These are phyloP conservation scores for Sclerotinia minor DNA, from an alignment of 2,329 filamentous ascomycete genomes.

Conservation along the genomic window DNA sequence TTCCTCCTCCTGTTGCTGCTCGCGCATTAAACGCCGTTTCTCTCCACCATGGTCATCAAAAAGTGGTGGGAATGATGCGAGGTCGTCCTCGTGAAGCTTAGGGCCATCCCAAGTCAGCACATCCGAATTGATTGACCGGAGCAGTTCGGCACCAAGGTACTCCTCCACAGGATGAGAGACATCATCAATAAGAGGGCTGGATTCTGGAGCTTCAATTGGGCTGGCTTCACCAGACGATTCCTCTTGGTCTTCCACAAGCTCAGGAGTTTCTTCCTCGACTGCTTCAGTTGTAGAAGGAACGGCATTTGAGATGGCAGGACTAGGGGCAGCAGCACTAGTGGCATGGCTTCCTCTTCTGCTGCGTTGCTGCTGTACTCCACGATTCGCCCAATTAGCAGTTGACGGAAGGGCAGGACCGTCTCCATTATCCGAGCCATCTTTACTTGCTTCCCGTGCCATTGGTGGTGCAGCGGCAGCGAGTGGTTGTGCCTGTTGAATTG, in stretches of 20 bases:
- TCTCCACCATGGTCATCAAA: constrained; percentile 82
- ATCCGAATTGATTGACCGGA: constrained; percentile 50
- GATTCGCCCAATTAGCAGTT: constrained; percentile 88
- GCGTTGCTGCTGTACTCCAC: constrained; percentile 58
- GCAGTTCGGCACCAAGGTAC: constrained; percentile 43
- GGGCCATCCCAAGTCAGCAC: constrained; percentile 50
- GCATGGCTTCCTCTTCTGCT: constrained; percentile 76
- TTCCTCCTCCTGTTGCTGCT: constrained; percentile 61
- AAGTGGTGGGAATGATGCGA: constrained; percentile 66
- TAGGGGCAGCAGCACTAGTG: constrained; percentile 78
- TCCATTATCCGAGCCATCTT: constrained; percentile 70
- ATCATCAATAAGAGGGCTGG: constrained; percentile 26
- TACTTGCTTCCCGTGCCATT: constrained; percentile 78
- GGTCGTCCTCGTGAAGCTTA: constrained; percentile 49
- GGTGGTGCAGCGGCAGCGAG: constrained; percentile 51
- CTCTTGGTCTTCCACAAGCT: constrained; percentile 24
- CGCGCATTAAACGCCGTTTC: constrained; percentile 74
- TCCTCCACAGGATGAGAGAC: constrained; percentile 31
- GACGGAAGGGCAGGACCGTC: constrained; percentile 91
- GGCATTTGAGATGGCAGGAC: constrained; percentile 69
- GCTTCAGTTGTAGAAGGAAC: constrained; percentile 56
- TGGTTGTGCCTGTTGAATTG: constrained; percentile 41
- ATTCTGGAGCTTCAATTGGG: constrained; percentile 21
- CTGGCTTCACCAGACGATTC: constrained; percentile 25
- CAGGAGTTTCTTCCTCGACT: constrained; percentile 45